A percentile compares a stretch with the other conserved stretches of the same genome.
Conservation (phyloP, 1,284 basidiomycete species). For the Coniophora puteana region DNA sequence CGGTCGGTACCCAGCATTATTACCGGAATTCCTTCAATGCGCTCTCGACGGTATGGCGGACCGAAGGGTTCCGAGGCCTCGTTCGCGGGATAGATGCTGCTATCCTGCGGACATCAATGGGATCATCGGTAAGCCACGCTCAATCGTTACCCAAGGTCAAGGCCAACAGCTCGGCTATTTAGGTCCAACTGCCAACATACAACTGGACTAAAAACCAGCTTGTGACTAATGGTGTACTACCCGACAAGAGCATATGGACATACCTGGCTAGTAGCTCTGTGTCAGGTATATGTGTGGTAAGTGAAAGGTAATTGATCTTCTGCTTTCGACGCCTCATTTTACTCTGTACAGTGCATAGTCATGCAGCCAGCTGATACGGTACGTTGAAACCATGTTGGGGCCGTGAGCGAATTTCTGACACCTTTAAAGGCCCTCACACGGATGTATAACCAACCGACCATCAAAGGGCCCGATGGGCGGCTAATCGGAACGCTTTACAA, state of each 20-base stretch:
- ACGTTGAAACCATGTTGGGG: constrained; percentile 23
- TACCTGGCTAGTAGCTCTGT: constrained; percentile 87
- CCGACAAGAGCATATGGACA: constrained; percentile 78
- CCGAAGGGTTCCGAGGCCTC: constrained; percentile 79
- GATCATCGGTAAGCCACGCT: constrained; percentile 61
- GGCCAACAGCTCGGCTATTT: background rate
- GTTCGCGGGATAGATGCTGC: constrained; percentile 92
- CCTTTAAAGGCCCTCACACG: constrained; percentile 75
- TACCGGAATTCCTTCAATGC: constrained; percentile 87
- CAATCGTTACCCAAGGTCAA: background rate
- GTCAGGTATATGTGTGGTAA: constrained; percentile 88
- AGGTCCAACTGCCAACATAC: constrained; percentile 95
- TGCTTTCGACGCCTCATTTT: constrained; percentile 7
- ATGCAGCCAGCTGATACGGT: constrained; percentile 92
- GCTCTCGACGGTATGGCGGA: constrained; percentile 72
- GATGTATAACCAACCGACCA: constrained; percentile 94
- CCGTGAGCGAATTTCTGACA: constrained; percentile 8
- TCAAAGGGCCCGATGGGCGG: constrained; percentile 68
- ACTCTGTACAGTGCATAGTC: constrained; percentile 57
- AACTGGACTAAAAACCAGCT: constrained; percentile 87
- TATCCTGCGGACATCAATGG: constrained; percentile 91
- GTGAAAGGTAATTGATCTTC: constrained; percentile 25
- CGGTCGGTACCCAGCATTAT: constrained; percentile 90
- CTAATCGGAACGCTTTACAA: constrained; percentile 79
- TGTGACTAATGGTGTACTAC: constrained; percentile 59